phyloP scores from a whole-genome alignment of 2,329 filamentous ascomycete species.

The Pseudocercospora cruenta region DNA sequence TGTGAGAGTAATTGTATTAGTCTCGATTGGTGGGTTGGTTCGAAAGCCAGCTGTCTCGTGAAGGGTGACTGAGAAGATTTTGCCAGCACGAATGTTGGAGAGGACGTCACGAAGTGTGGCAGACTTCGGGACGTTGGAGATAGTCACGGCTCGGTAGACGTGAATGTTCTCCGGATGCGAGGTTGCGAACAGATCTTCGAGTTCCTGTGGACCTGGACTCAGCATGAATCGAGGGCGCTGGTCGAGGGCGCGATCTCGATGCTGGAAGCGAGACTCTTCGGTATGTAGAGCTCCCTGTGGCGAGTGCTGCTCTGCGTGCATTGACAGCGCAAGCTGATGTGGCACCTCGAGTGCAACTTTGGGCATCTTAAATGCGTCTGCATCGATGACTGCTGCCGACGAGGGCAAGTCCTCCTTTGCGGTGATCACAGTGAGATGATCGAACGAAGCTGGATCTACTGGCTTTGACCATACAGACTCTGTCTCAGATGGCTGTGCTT shows the following conservation, averaged over 20 bases:
- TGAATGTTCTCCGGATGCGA: slow-evolving; percentile 3
- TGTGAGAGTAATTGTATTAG: slow-evolving; percentile 27
- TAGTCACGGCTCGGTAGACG: slow-evolving; percentile 27
- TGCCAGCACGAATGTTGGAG: slow-evolving; percentile 26
- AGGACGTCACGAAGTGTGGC: slow-evolving; percentile 29
- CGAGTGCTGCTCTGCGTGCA: not conserved
- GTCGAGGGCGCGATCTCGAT: not conserved
- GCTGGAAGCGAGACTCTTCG: not conserved
- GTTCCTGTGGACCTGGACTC: slow-evolving; percentile 2
- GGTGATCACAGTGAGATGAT: not conserved
- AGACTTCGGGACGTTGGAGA: slow-evolving; percentile 28
- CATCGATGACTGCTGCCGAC: not conserved
- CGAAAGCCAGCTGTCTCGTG: slow-evolving; percentile 27
- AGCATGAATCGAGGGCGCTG: not conserved
- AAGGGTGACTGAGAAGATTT: slow-evolving; percentile 25
- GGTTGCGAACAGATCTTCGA: slow-evolving; percentile 16
- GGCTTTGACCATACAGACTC: not conserved
- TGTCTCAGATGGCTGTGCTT: not conserved
- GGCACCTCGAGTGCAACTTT: not conserved
- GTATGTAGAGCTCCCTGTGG: not conserved
- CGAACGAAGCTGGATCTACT: not conserved
- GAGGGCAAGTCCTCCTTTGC: not conserved
- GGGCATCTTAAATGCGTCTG: not conserved
- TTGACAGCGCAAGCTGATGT: not conserved
- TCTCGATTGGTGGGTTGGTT: slow-evolving; percentile 22